Evolutionary conservation across 257 asterid species (phyloP).

Genomic region (Solanum chilense): DNA sequence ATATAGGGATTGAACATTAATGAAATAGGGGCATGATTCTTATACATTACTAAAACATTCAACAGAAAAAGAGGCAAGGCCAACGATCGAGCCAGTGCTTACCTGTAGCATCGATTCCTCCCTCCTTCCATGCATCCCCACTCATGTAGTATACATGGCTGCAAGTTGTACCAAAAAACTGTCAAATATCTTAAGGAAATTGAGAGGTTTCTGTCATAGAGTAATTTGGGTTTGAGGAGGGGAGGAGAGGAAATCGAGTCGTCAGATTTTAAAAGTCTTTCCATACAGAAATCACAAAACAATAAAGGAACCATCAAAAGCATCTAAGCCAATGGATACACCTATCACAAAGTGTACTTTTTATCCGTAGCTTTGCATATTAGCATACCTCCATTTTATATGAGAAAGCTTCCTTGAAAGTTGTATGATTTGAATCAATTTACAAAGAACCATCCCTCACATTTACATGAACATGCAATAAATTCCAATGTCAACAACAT

Average conservation of each 20-base stretch:
- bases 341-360: not conserved
- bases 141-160: constrained; percentile 99
- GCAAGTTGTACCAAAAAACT: constrained; percentile 6
- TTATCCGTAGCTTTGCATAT: not conserved
- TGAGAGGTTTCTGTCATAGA: not conserved
- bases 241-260: not conserved
- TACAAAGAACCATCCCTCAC: not conserved
- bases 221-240: not conserved
- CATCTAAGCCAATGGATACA: not conserved
- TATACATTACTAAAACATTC: not conserved
- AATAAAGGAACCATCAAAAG: not conserved
- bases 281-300: not conserved
- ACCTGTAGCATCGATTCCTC: constrained; percentile 99
- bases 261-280: not conserved
- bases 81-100: constrained; percentile 15
- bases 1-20: not conserved
- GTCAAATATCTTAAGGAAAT: not conserved
- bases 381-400: not conserved
- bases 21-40: not conserved
- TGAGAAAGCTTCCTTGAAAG: not conserved
- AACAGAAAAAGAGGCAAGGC: not conserved
- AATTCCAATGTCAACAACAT: not conserved
- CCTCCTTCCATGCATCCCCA: constrained; percentile 99
- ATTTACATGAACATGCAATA: not conserved
- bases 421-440: not conserved